A percentile compares a stretch with the other conserved stretches of the same genome.
Conservation (phyloP, 1,284 basidiomycete species). For the Naganishia liquefaciens region DNA sequence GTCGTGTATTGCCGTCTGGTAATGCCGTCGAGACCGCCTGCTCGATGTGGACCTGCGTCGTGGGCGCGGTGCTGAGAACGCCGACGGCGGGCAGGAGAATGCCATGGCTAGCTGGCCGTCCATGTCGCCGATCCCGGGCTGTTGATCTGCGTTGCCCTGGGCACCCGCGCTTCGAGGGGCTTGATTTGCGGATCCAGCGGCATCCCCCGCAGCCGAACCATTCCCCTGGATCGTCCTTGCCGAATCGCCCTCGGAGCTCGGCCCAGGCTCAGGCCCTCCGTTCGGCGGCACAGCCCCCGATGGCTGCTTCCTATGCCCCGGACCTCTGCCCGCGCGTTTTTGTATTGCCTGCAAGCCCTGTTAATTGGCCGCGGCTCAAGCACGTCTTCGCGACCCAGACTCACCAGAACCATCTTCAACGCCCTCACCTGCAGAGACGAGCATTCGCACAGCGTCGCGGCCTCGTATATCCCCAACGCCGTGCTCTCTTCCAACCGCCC, state of each 20-base stretch:
- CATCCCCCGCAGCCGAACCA: not conserved
- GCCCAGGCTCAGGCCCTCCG: not conserved
- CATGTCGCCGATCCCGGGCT: too few relatives aligned
- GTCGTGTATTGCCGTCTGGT: not conserved
- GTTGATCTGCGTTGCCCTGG: not conserved
- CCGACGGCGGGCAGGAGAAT: not conserved
- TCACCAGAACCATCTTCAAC: constrained; percentile 72
- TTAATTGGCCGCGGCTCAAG: too few relatives aligned
- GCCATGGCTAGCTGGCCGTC: too few relatives aligned
- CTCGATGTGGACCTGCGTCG: too few relatives aligned
- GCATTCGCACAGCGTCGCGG: constrained; percentile 85
- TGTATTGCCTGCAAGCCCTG: constrained; percentile 25
- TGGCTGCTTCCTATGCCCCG: constrained; percentile 10
- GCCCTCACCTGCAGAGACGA: constrained; percentile 84
- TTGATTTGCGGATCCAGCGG: not conserved
- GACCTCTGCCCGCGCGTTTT: constrained; percentile 13
- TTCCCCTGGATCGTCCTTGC: constrained; percentile 8
- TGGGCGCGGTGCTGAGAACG: not conserved
- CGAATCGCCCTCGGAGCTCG: constrained; percentile 6
- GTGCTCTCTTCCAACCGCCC: constrained; percentile 76
- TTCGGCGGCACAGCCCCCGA: constrained; percentile 17
- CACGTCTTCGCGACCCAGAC: constrained; percentile 35
- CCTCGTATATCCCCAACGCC: constrained; percentile 87
- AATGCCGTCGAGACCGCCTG: too few relatives aligned
- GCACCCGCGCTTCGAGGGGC: not conserved